These are phyloP conservation scores for Globisporangium splendens DNA, from an alignment of 352 stramenopile genomes.

Conservation along the genomic window DNA sequence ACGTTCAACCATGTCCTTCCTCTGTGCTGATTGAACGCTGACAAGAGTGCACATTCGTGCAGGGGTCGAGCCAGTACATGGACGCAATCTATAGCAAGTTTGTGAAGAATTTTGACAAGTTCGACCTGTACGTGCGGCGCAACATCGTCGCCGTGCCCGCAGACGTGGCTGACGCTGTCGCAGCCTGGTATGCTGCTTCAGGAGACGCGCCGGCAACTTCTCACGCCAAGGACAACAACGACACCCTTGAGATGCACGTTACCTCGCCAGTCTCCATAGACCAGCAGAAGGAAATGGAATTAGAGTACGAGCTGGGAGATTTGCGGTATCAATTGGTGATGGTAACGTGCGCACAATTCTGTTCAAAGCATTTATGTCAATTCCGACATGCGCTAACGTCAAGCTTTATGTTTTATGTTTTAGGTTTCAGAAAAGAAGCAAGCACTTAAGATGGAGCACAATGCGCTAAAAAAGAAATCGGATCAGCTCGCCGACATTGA, in stretches of 20 bases:
- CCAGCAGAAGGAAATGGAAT: no score
- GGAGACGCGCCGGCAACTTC: constrained; percentile 5
- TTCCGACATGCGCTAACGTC: no score
- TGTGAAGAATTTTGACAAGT: constrained; percentile 83
- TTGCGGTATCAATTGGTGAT: no score
- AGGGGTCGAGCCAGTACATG: constrained; percentile 67
- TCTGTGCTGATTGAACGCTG: no score
- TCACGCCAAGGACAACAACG: constrained; percentile 11
- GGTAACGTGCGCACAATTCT: no score
- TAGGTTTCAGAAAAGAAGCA: no score
- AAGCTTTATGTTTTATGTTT: no score
- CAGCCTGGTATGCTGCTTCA: constrained; percentile 31
- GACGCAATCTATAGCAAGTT: constrained; percentile 52
- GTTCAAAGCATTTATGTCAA: no score
- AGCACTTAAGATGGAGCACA: constrained; percentile 24
- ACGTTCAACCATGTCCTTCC: not conserved
- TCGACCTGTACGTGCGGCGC: constrained; percentile 72
- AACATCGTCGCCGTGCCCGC: constrained; percentile 67
- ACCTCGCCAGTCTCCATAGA: no score
- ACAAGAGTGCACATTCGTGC: no score
- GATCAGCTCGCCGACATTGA: constrained; percentile 33
- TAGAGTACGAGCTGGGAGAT: no score
- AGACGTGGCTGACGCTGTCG: constrained; percentile 38
- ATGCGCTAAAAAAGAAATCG: constrained; percentile 25
- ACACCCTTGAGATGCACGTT: constrained; percentile 10